Base-by-base conservation (phyloP, 768 basidiomycete genomes). In the Psilocybe cubensis region DNA sequence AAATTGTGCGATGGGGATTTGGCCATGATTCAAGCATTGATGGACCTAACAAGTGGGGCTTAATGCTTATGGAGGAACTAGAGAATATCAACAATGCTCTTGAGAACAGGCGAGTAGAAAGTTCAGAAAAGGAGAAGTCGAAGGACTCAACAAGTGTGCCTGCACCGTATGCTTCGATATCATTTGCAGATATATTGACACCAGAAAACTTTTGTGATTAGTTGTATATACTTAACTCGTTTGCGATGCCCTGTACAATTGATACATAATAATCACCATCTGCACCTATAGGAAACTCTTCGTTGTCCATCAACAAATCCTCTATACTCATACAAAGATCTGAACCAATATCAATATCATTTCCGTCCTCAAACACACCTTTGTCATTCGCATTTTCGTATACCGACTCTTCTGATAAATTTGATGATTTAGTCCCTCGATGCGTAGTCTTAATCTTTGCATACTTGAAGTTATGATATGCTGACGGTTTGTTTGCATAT, bases 401-500 rank as follows among this genome's bases (percentile, higher is more conserved):
- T n/a, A 12, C 33, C 25, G 35, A 18, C n/a, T n/a, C n/a, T n/a
- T n/a, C n/a, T n/a, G n/a, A n/a, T n/a, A n/a, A n/a, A n/a, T n/a
- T n/a, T n/a, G n/a, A n/a, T n/a, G n/a, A n/a, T n/a, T n/a, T n/a
- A 17, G 38, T 25, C 4, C 46, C 54, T 20, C 24, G 38, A 18
- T 61, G 48, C 14, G 11, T 54, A 14, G 42, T 24, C 7, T 50
- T 21, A 12, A 18, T 21, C 20, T 57, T 41, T 4, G 31, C 52
- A 24, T 56, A 41, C 6, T 3, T 29, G 33, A 63, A 63, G 25
- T 63, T 63, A 14, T 47, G 28, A 38, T 52, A 63, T 9, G 61
- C 53, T 8, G 29, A 9, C 7, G 61, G 52, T 17, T 29, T 56
- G 29, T 56, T 49, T 20, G 61, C 48, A 47, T 63, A 59, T n/a